Conservation (phyloP, 1,139 yeast species). For the Fermentozyma sake region DNA sequence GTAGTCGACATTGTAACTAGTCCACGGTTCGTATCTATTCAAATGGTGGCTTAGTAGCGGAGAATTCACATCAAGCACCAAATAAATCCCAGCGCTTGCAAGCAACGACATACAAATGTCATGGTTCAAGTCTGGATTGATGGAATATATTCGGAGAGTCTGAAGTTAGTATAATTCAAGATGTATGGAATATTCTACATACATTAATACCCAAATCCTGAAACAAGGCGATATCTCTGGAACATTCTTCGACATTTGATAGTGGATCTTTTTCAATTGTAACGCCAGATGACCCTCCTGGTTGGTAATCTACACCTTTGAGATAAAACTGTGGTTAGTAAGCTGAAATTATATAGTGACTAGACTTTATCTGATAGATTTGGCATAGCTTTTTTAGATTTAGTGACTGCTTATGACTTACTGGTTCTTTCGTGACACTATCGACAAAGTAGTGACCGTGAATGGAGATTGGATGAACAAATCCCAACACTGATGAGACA, state of each 20-base stretch:
- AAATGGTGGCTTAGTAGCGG: constrained; percentile 75
- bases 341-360: too few relatives aligned
- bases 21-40: constrained; percentile 87
- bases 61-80: constrained; percentile 86
- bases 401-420: constrained; percentile 27
- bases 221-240: constrained; percentile 69
- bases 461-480: constrained; percentile 56
- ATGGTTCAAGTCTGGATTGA: constrained; percentile 79
- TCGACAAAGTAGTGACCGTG: constrained; percentile 72
- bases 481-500: too few relatives aligned
- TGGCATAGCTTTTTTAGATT: too few relatives aligned
- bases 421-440: constrained; percentile 71
- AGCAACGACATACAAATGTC: constrained; percentile 88
- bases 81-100: constrained; percentile 88
- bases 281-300: constrained; percentile 78
- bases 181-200: constrained; percentile 14
- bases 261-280: constrained; percentile 60
- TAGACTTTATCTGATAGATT: too few relatives aligned
- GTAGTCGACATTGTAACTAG: constrained; percentile 65
- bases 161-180: constrained; percentile 14
- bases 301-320: constrained; percentile 81
- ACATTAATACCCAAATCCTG: constrained; percentile 75
- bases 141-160: constrained; percentile 82
- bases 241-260: constrained; percentile 63
- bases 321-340: constrained; percentile 56